A percentile compares a stretch with the other conserved stretches of the same genome.
phyloP scores from a whole-genome alignment of 495 filamentous ascomycete genomes.

The Penicillium samsonianum region DNA sequence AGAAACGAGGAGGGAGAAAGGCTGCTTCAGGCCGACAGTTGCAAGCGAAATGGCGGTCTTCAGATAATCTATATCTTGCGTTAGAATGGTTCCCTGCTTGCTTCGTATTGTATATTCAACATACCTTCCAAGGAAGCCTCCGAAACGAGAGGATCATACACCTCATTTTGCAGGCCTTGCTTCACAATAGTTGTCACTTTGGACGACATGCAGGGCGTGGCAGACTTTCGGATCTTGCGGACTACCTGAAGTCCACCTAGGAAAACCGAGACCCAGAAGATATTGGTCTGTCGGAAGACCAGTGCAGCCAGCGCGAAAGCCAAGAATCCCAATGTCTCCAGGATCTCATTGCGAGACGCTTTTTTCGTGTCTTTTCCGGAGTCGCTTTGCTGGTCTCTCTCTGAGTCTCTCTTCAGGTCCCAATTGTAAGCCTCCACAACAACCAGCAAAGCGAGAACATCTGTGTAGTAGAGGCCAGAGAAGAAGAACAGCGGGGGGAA shows the following conservation, averaged over 20 bases:
- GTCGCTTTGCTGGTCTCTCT: background rate
- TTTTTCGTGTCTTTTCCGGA: conserved; percentile 12
- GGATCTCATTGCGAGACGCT: background rate
- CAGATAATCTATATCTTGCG: conserved; percentile 52
- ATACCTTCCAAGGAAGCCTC: conserved; percentile 59
- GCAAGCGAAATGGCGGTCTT: conserved; percentile 61
- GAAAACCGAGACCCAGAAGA: conserved; percentile 91
- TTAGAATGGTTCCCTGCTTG: conserved; percentile 26
- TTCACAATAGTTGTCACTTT: conserved; percentile 31
- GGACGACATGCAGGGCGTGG: conserved; percentile 28
- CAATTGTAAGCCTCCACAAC: conserved; percentile 68
- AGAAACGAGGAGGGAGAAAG: conserved; percentile 46
- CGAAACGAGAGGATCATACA: conserved; percentile 66
- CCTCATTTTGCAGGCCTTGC: conserved; percentile 48
- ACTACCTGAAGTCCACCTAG: conserved; percentile 74
- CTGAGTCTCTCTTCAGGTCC: conserved; percentile 47
- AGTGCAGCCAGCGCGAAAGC: conserved; percentile 62
- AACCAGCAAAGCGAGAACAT: conserved; percentile 62
- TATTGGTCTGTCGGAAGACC: conserved; percentile 87
- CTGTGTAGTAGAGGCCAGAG: conserved; percentile 90
- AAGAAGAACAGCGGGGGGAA: conserved; percentile 97
- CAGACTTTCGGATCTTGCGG: conserved; percentile 36
- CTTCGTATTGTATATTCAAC: conserved; percentile 7
- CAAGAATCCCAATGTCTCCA: conserved; percentile 45
- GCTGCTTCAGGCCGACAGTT: conserved; percentile 54